Evolutionary conservation across 2,329 filamentous ascomycete species (phyloP).

Genomic region (Xylaria sp.): DNA sequence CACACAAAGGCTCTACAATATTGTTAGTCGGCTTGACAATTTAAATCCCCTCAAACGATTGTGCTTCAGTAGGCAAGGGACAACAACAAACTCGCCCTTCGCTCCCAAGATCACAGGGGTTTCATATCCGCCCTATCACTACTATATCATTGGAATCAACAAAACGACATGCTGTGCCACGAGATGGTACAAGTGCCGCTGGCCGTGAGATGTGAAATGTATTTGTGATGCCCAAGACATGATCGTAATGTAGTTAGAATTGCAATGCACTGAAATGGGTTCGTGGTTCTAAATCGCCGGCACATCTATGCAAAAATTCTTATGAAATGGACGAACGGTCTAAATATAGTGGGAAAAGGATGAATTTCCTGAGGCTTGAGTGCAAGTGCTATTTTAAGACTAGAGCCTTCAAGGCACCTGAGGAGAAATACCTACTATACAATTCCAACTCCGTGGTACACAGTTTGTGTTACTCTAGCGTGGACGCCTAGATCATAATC

Average conservation of each 20-base stretch:
- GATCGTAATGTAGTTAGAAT: not conserved
- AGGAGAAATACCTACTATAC: not conserved
- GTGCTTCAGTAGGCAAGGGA: slow-evolving; percentile 3
- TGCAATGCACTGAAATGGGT: not conserved
- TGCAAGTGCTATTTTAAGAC: not conserved
- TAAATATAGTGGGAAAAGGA: not conserved
- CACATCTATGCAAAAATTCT: no score
- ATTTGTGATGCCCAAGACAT: not conserved
- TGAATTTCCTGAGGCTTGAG: not conserved
- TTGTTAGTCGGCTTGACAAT: not conserved
- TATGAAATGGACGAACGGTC: not conserved
- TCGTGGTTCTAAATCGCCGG: no score
- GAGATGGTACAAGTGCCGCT: not conserved
- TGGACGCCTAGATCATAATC: not conserved
- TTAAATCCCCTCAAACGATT: not conserved
- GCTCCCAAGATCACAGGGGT: not conserved
- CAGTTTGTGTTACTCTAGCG: not conserved
- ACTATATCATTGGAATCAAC: not conserved
- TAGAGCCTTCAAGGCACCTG: not conserved
- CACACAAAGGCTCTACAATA: not conserved
- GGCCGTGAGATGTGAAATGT: not conserved
- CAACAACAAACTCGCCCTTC: not conserved
- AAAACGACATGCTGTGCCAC: not conserved
- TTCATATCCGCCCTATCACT: not conserved
- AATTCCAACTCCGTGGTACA: not conserved